phyloP scores from a whole-genome alignment of 2,329 filamentous ascomycete genomes.

The Penicillium sumatraense region DNA sequence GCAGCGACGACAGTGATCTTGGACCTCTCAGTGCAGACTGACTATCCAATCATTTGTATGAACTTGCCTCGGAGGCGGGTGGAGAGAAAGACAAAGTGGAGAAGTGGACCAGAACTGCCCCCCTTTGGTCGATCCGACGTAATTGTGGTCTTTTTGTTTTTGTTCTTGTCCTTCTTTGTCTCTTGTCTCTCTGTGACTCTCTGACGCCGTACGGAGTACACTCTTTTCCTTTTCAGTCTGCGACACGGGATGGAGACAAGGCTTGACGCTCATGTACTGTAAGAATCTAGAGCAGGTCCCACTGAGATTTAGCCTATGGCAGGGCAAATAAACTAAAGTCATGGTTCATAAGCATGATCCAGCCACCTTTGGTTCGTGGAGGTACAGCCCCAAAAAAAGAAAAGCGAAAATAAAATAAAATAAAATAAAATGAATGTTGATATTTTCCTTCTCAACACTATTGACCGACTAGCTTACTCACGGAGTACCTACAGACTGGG shows the following conservation, averaged over 20 bases:
- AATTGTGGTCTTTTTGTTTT: not conserved
- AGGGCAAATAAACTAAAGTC: not conserved
- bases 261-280: not conserved
- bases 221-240: not conserved
- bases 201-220: too few species aligned
- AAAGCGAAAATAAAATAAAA: too few species aligned
- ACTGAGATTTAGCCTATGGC: not conserved
- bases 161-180: not conserved
- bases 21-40: constrained; percentile 6
- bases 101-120: constrained; percentile 5
- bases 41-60: not conserved
- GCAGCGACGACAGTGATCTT: constrained; percentile 17
- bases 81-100: not conserved
- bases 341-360: constrained; percentile 1
- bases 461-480: not conserved
- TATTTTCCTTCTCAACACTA: not conserved
- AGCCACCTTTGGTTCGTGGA: constrained; percentile 3
- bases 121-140: constrained; percentile 6
- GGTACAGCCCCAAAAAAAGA: not conserved
- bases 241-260: constrained; percentile 1
- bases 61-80: not conserved
- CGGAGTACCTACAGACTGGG: not conserved
- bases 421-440: not conserved
- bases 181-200: not conserved
- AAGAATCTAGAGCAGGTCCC: constrained; percentile 4